Evolutionary conservation across 2,329 filamentous ascomycete species (phyloP).

Genomic region (Lecanicillium sp.): DNA sequence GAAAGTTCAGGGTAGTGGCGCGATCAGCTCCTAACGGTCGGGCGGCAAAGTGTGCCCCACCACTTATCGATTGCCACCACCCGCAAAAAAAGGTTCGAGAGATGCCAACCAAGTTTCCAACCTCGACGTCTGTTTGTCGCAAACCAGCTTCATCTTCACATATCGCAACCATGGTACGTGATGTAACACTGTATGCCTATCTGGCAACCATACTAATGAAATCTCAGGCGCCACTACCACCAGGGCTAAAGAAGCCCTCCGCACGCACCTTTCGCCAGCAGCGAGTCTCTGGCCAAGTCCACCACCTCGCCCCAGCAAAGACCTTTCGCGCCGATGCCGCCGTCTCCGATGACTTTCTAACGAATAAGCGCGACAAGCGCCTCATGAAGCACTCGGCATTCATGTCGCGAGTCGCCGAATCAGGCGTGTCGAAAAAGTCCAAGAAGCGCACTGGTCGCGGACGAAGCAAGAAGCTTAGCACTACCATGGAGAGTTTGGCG

Average conservation of each 20-base stretch:
- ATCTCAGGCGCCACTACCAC: slow-evolving; percentile 21
- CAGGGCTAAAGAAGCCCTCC: slow-evolving; percentile 43
- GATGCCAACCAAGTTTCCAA: no score
- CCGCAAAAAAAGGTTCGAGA: slow-evolving; percentile 6
- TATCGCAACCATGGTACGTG: slow-evolving; percentile 4
- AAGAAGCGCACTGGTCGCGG: slow-evolving; percentile 30
- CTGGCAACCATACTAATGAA: no score
- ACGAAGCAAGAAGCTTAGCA: slow-evolving; percentile 69
- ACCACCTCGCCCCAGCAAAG: slow-evolving; percentile 43
- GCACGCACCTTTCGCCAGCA: slow-evolving; percentile 48
- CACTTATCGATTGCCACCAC: neutral
- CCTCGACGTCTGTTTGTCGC: no score
- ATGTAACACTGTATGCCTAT: no score
- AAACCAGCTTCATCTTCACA: neutral
- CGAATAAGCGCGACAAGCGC: slow-evolving; percentile 76
- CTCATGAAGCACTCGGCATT: slow-evolving; percentile 74
- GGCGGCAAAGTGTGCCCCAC: no score
- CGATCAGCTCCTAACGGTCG: no score
- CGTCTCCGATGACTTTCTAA: slow-evolving; percentile 51
- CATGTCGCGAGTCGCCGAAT: slow-evolving; percentile 65
- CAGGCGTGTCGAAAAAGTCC: slow-evolving; percentile 15
- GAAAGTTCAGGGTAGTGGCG: no score
- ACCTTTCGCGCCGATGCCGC: slow-evolving; percentile 42
- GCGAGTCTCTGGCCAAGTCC: slow-evolving; percentile 38
- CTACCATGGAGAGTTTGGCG: slow-evolving; percentile 66